Evolutionary conservation across 1,139 yeast species (phyloP), one percentile per base, ranked within the genome.

Genomic region (Sugiyamaella pinicola): DNA sequence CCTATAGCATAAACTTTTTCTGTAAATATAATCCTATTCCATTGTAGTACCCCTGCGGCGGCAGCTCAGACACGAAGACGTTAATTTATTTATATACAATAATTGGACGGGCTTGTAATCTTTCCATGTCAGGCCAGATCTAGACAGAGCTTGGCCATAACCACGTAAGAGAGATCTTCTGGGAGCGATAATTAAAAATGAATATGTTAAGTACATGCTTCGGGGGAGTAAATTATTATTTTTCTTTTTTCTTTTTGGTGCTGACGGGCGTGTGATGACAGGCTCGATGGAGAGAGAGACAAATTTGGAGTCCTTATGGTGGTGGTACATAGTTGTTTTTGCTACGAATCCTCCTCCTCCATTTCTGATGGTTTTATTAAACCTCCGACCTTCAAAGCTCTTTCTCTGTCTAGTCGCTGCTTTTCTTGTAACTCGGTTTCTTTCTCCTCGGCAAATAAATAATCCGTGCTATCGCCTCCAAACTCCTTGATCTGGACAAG

Each of bases 391-490:
- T 83, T 84, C 65, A 87, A 76, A 55, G 96, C 97, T 62, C 81
- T 82, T 70, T 89, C 95, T 65, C 85, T 83, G 64, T 88, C 95
- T 57, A 78, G 68, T 68, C 79, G 81, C 60, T 77, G 81, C 69
- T 82, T 83, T 69, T 87, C 95, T 61, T 78, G 74, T 58, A 82
- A 72, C 69, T 90, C 96, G 52, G 78, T 76, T 69, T 89, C 96
- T 67, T 85, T 86, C 66, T 93, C 99, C 67, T 93, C 99, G 17
- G 96, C 96, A 74, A 85, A 95, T 69, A 93, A 77, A 69, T 93
- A 95, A 69, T 90, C 97, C 31, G 95, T 87, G 49, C 87, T 79
- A 69, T 89, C 96, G 47, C 99, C 99, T 58, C 98, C 99, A 67
- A 81, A 83, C 72, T 93, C 96, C 73, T 90, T 90, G 69, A 93